Evolutionary conservation across 768 basidiomycete genomes (phyloP).

Genomic region (Trametopsis cervina): DNA sequence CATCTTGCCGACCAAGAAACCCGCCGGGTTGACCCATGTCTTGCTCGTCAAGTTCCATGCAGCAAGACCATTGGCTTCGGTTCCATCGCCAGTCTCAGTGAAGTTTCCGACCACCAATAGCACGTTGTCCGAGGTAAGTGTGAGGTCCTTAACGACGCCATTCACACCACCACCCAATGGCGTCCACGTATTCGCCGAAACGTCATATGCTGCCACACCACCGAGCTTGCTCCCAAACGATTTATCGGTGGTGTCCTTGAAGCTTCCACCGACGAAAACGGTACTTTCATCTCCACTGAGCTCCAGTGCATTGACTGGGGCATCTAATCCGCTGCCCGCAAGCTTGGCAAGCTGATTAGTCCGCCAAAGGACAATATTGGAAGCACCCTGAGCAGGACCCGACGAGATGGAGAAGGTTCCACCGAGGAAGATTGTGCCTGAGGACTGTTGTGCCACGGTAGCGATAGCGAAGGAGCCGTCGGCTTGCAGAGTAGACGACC

Average conservation of each 20-base stretch:
- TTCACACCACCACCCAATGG: constrained; percentile 69
- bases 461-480: constrained; percentile 29
- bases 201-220: constrained; percentile 67
- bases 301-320: constrained; percentile 63
- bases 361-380: constrained; percentile 71
- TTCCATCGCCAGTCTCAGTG: constrained; percentile 28
- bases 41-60: constrained; percentile 56
- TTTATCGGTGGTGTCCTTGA: constrained; percentile 57
- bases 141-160: constrained; percentile 63
- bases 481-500: constrained; percentile 23
- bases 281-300: constrained; percentile 41
- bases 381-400: constrained; percentile 45
- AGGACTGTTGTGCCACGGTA: constrained; percentile 57
- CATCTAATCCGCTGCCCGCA: constrained; percentile 70
- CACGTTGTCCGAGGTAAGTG: constrained; percentile 34
- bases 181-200: constrained; percentile 58
- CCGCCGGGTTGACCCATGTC: constrained; percentile 69
- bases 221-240: constrained; percentile 46
- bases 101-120: constrained; percentile 76
- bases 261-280: constrained; percentile 85
- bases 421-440: constrained; percentile 62
- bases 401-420: constrained; percentile 66
- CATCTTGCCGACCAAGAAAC: constrained; percentile 67
- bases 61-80: constrained; percentile 56
- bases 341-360: constrained; percentile 47